Conservation (phyloP, 2,329 filamentous ascomycete species). For the Dendrostoma leiphaemia region DNA sequence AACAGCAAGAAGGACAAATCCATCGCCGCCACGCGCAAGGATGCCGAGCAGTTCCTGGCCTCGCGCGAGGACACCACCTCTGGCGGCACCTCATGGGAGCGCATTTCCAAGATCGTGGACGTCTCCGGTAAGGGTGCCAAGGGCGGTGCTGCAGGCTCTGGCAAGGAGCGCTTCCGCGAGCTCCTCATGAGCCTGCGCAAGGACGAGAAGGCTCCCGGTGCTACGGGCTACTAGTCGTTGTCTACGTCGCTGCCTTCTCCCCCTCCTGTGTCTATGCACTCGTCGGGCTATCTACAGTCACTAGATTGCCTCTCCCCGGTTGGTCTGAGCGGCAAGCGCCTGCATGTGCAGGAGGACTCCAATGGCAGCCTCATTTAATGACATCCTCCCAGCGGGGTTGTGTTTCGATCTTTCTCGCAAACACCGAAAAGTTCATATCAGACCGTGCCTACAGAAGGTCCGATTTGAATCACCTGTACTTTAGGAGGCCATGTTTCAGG, state of each 20-base stretch:
- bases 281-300: neutral
- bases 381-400: neutral
- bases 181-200: slow-evolving; percentile 83
- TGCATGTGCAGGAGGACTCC: slow-evolving; percentile 17
- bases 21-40: slow-evolving; percentile 81
- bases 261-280: slow-evolving; percentile 10
- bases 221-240: slow-evolving; percentile 43
- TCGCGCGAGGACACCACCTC: slow-evolving; percentile 89
- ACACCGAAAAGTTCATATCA: neutral
- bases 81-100: slow-evolving; percentile 96
- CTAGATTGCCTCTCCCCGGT: too few species aligned
- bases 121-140: slow-evolving; percentile 87
- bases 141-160: slow-evolving; percentile 83
- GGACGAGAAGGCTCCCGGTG: slow-evolving; percentile 80
- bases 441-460: neutral
- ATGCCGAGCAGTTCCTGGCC: slow-evolving; percentile 89
- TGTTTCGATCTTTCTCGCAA: neutral
- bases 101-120: slow-evolving; percentile 96
- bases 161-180: slow-evolving; percentile 96
- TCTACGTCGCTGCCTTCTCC: slow-evolving; percentile 13
- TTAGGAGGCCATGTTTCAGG: slow-evolving; percentile 10
- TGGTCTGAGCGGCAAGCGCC: neutral
- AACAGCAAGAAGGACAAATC: slow-evolving; percentile 97
- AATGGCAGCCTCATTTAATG: slow-evolving; percentile 17
- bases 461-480: slow-evolving; percentile 14